A percentile compares a stretch with the other conserved stretches of the same genome.
These are phyloP conservation scores for Ganoderma meredithae DNA, from an alignment of 1,284 basidiomycete genomes.

Conservation along the genomic window DNA sequence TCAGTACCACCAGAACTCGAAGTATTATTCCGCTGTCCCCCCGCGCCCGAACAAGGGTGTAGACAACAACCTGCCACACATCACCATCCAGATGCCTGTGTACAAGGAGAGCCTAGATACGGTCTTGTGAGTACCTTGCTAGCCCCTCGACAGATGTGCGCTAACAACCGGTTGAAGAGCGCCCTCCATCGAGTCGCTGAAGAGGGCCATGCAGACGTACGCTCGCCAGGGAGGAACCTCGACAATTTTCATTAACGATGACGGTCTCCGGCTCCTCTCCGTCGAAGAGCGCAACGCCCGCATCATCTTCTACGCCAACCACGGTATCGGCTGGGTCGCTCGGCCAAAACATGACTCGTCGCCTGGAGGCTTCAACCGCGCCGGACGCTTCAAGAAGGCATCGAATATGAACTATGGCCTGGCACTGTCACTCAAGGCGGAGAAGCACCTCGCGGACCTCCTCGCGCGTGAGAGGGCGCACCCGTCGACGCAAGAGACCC, in stretches of 20 bases:
- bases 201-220: conserved; percentile 55
- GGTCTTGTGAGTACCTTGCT: conserved; percentile 42
- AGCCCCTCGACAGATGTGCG: too few species aligned
- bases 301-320: conserved; percentile 78
- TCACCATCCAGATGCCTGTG: conserved; percentile 64
- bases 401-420: conserved; percentile 91
- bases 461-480: conserved; percentile 43
- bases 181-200: conserved; percentile 55
- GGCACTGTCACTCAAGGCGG: conserved; percentile 74
- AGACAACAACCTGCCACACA: conserved; percentile 55
- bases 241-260: conserved; percentile 60
- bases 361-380: conserved; percentile 74
- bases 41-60: conserved; percentile 51
- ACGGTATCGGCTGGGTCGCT: conserved; percentile 86
- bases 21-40: conserved; percentile 53
- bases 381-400: conserved; percentile 91
- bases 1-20: conserved; percentile 57
- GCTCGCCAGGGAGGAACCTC: conserved; percentile 61
- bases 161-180: conserved; percentile 33
- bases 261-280: conserved; percentile 58
- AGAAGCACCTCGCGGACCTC: conserved; percentile 67
- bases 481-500: conserved; percentile 6
- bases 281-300: conserved; percentile 71
- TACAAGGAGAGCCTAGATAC: conserved; percentile 55
- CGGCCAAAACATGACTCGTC: conserved; percentile 68